Evolutionary conservation across 805 yeast species (phyloP), one percentile per base, ranked within the genome.

Genomic region (Vanderwaltozyma polyspora): DNA sequence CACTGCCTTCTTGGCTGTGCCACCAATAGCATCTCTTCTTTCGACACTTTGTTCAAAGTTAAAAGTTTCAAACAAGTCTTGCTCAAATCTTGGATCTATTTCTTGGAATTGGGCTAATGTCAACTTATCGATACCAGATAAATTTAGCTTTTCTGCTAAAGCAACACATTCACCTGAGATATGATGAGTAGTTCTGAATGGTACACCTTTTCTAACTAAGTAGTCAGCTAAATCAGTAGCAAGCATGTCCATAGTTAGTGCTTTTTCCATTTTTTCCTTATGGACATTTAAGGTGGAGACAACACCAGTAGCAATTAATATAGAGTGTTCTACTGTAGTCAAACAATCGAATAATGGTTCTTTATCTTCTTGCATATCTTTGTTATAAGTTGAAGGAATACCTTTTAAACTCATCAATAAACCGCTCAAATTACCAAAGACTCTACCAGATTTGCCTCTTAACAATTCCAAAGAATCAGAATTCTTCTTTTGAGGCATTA

Each of bases 401-500:
- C 94, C 86, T 63, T 91, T 91, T 51, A 85, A 68, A 17, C 94
- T 76, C 95, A 91, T 91, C 72, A 91, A 70, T 66, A 91, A 91
- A 1, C 99, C 99, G 18, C 94, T 76, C 40, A 91, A 66, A 19
- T 87, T 78, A 57, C 99, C 99, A 52, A 91, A 87, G 5, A 85
- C 95, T 60, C 99, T 79, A 35, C 99, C 99, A 9, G 93, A 78
- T 64, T 91, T 91, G 39, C 99, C 99, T 62, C 99, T 75, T 54
- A 93, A 70, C 42, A 91, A 70, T 65, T 91, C 99, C 46, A 91
- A 68, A 19, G 95, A 83, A 60, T 91, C 99, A 3, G 98, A 95
- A 64, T 91, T 91, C 63, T 91, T 91, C 76, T 91, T 91, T 63
- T 91, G 98, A 17, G 99, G 99, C 99, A 91, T 91, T 55, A 91